These are phyloP conservation scores for Penicillium tannophilum DNA, from an alignment of 495 filamentous ascomycete genomes.

Conservation along the genomic window DNA sequence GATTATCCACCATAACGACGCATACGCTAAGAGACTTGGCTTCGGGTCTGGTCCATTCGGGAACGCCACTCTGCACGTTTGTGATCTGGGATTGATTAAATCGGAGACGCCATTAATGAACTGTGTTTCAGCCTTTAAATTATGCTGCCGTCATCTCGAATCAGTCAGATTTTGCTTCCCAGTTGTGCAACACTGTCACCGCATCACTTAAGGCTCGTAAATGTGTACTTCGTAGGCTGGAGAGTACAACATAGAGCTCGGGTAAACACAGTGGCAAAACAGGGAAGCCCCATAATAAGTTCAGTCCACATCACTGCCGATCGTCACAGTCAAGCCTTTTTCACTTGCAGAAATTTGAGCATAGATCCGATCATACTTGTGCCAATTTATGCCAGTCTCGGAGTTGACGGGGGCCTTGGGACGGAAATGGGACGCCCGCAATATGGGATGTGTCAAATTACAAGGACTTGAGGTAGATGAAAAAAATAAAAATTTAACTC, in stretches of 20 bases:
- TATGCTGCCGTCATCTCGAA: not conserved
- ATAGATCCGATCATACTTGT: not conserved
- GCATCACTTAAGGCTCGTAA: not conserved
- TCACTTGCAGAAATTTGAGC: not conserved
- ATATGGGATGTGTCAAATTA: not conserved
- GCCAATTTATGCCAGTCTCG: not conserved
- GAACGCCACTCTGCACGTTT: conserved; percentile 9
- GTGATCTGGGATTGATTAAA: conserved; percentile 22
- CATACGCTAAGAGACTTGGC: conserved; percentile 32
- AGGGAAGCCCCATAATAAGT: conserved; percentile 2
- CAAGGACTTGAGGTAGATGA: not conserved
- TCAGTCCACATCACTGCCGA: conserved; percentile 4
- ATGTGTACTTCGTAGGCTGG: not conserved
- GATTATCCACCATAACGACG: conserved; percentile 14
- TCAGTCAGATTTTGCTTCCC: not conserved
- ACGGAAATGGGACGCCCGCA: not conserved
- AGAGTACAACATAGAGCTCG: not conserved
- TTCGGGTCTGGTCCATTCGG: conserved; percentile 21
- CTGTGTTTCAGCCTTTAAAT: conserved; percentile 21
- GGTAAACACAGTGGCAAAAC: not conserved
- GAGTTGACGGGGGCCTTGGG: not conserved
- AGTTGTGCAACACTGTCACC: not conserved
- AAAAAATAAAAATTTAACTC: not conserved
- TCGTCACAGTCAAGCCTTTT: conserved; percentile 7
- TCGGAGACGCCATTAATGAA: not conserved